phyloP scores from a whole-genome alignment of 208 protist genomes.

The Herpetomonas tarakana region DNA sequence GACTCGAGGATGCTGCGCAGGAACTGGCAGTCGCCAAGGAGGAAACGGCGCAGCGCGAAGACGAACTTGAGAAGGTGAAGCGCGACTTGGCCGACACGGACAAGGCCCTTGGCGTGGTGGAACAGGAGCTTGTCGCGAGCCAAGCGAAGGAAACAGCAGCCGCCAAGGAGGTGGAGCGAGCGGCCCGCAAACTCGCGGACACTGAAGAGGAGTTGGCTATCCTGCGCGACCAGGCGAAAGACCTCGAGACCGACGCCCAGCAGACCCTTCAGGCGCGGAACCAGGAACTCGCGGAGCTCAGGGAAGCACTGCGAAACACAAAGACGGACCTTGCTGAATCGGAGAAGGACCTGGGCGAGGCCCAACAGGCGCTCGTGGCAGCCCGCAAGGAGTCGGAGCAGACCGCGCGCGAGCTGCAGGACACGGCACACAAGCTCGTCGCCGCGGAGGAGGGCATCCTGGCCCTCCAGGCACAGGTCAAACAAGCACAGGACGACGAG shows the following conservation, averaged over 20 bases:
- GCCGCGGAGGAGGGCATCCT: slow-evolving; percentile 2
- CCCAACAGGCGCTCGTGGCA: slow-evolving; percentile 4
- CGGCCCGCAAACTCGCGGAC: neutral
- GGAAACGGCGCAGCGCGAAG: too few species aligned
- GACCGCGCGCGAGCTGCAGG: slow-evolving; percentile 11
- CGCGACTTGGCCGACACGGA: neutral
- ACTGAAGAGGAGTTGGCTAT: neutral
- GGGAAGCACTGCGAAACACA: neutral
- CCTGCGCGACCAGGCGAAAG: neutral
- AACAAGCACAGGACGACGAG: neutral
- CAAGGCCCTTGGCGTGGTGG: neutral
- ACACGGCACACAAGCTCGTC: slow-evolving; percentile 2
- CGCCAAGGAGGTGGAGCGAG: neutral
- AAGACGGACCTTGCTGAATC: neutral
- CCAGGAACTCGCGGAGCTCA: neutral
- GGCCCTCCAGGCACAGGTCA: slow-evolving; percentile 2
- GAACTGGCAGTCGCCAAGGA: too few species aligned
- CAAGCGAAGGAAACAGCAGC: neutral
- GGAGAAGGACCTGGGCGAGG: slow-evolving; percentile 4
- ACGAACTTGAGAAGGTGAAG: neutral
- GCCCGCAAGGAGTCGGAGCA: slow-evolving; percentile 2
- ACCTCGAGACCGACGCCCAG: neutral
- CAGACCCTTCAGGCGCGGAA: neutral
- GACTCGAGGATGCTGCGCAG: too few species aligned
- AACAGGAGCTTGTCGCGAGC: neutral